Conservation (phyloP, 768 basidiomycete genomes). For the Thelephora ganbajun region DNA sequence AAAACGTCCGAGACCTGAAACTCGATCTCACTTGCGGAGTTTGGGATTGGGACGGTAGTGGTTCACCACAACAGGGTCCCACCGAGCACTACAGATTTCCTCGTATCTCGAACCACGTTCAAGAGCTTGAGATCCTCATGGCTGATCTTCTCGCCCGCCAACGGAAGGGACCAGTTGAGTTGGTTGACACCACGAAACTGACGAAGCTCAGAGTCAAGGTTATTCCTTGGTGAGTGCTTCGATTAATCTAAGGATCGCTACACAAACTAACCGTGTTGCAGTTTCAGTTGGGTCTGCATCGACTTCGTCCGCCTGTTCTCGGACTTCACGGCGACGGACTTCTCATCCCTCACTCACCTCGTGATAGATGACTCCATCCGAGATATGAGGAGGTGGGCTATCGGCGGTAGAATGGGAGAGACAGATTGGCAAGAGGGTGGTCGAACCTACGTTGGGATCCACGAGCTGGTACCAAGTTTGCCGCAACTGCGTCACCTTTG, state of each 20-base stretch:
- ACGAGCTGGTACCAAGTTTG: background rate
- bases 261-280: background rate
- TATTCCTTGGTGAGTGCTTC: background rate
- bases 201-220: background rate
- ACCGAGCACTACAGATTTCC: background rate
- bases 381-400: background rate
- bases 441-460: background rate
- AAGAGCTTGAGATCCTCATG: background rate
- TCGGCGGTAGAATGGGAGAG: background rate
- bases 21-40: background rate
- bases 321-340: background rate
- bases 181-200: background rate
- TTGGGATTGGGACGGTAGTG: background rate
- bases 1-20: background rate
- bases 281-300: background rate
- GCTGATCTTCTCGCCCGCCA: background rate
- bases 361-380: background rate
- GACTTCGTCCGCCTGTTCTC: background rate
- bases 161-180: background rate
- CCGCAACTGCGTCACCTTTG: background rate
- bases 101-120: background rate
- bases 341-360: background rate
- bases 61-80: background rate
- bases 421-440: background rate
- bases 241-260: background rate